phyloP scores from a whole-genome alignment of 345 rosid genomes.

The Eucalyptus melliodora region DNA sequence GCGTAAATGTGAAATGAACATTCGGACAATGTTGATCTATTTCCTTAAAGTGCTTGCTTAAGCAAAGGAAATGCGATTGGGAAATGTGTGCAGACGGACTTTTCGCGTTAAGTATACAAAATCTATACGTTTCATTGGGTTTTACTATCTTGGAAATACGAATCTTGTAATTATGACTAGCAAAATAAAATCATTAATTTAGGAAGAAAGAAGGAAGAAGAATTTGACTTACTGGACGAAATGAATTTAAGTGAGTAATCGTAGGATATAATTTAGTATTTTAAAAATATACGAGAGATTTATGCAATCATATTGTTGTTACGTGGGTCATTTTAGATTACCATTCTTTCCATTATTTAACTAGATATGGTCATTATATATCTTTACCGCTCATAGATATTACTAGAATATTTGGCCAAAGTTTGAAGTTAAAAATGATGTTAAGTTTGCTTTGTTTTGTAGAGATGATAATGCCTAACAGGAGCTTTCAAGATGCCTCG shows the following conservation, averaged over 20 bases:
- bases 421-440: neutral
- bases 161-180: neutral
- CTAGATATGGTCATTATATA: neutral
- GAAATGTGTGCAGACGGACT: neutral
- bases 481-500: neutral
- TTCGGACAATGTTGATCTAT: neutral
- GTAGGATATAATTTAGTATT: neutral
- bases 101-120: neutral
- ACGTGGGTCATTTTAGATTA: neutral
- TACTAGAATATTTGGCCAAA: neutral
- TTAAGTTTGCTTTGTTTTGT: neutral
- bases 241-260: neutral
- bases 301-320: neutral
- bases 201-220: neutral
- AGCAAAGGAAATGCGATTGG: neutral
- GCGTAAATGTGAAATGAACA: neutral
- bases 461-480: neutral
- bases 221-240: neutral
- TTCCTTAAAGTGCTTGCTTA: neutral
- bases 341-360: neutral
- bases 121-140: neutral
- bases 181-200: neutral
- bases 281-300: neutral
- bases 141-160: neutral
- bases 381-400: neutral